Base-by-base conservation (phyloP, 2,329 filamentous ascomycete species). In the Arthrobotrys pseudoclavata region DNA sequence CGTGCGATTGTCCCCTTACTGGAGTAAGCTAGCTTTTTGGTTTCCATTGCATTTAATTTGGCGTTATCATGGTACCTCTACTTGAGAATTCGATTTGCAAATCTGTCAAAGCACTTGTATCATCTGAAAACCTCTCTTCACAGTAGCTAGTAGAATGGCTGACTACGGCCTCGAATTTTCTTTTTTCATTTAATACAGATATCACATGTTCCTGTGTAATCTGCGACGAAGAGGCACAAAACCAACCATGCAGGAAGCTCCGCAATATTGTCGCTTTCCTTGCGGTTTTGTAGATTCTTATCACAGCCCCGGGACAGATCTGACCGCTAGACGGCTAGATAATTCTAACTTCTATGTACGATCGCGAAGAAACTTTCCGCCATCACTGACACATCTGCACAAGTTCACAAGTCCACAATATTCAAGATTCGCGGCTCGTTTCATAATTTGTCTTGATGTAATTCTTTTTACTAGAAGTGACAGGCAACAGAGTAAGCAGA, bases 291-390 rank as follows among this genome's bases (percentile, higher is more conserved):
- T 62, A 37, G 20, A n/a, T 60, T 57, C 69, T 50, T 72, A 72
- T 72, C 69, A 37, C 40, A 29, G n/a, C 48, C 64, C 37, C 18
- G 26, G 48, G 22, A 63, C n/a, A 48, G 57, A 72, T 72, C 60
- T 72, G 69, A 66, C 69, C 60, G 61, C 69, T 37, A 60, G 69
- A 60, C 69, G 69, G 69, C 69, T 72, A 72, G 69, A 72, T 72
- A 72, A 66, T 72, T 20, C 47, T 57, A 60, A 50, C 57, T 40
- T 52, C 2, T 45, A 69, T 48, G 12, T n/a, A 12, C 37, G 37
- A 40, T 40, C 37, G 12, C 15, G 31, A 37, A 69, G 22, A 5
- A 61, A 29, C 40, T 31, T 31, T 61, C 47, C 37, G 50, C 55
- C 26, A 60, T 55, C 48, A n/a, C n/a, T n/a, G 34, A 4, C 26